Percentiles rank a stretch among this genome's conserved stretches.
Conservation (phyloP, 768 basidiomycete species). For the Daedaleopsis sinensis region DNA sequence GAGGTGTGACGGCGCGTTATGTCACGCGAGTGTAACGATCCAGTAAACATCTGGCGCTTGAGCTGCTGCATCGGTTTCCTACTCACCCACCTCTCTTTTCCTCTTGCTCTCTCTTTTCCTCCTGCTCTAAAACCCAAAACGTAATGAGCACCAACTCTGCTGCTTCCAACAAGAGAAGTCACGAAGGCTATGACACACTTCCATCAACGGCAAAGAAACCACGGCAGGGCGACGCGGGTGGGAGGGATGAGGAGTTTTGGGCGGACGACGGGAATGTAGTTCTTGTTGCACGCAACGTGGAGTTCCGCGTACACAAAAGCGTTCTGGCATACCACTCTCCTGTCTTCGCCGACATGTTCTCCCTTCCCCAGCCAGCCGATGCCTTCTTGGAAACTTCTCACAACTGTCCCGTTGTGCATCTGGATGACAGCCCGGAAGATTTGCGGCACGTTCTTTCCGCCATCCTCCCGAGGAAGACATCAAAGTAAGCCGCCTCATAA, state of each 20-base stretch:
- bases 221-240: neutral
- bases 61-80: too few relatives aligned
- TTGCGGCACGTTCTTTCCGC: neutral
- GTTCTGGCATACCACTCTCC: constrained; percentile 21
- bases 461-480: neutral
- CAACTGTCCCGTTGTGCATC: neutral
- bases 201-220: neutral
- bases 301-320: constrained; percentile 27
- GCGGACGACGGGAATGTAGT: constrained; percentile 31
- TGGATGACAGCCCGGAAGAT: neutral
- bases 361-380: neutral
- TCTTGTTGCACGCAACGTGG: constrained; percentile 24
- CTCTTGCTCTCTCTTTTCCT: too few relatives aligned
- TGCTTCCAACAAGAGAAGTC: too few relatives aligned
- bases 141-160: too few relatives aligned
- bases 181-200: too few relatives aligned
- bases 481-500: too few relatives aligned
- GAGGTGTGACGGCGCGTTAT: too few relatives aligned
- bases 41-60: too few relatives aligned
- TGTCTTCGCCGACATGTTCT: neutral
- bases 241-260: constrained; percentile 26
- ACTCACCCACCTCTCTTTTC: too few relatives aligned
- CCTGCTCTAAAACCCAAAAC: too few relatives aligned
- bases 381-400: neutral
- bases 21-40: too few relatives aligned